Conservation (phyloP, 2,329 filamentous ascomycete species). For the Trichoderma harzianum region DNA sequence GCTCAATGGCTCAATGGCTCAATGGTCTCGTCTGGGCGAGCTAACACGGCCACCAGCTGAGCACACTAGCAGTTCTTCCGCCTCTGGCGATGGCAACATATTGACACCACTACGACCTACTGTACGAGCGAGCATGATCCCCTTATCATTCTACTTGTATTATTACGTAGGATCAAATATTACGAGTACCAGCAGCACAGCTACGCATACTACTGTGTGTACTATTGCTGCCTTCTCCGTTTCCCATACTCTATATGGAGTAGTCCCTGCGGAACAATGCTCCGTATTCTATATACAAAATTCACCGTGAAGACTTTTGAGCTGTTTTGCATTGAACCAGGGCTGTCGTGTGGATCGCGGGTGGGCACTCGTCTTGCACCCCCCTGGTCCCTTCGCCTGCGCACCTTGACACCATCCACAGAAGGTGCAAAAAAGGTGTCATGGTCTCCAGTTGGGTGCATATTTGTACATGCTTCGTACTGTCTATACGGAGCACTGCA, state of each 20-base stretch:
- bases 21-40: background rate
- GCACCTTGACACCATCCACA: slow-evolving; percentile 8
- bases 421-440: slow-evolving; percentile 1
- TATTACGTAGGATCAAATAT: background rate
- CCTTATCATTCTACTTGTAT: background rate
- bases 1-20: background rate
- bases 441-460: slow-evolving; percentile 5
- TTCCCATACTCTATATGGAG: background rate
- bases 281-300: background rate
- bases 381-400: slow-evolving; percentile 12
- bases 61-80: background rate
- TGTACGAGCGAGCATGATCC: background rate
- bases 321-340: slow-evolving; percentile 17
- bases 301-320: slow-evolving; percentile 5
- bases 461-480: background rate
- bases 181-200: background rate
- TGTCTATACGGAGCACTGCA: background rate
- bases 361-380: background rate
- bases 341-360: slow-evolving; percentile 9
- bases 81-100: background rate
- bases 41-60: background rate
- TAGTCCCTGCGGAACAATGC: background rate
- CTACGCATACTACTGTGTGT: background rate
- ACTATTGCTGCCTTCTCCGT: background rate
- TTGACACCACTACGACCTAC: background rate